Percentiles rank a stretch among this genome's conserved stretches.
These are phyloP conservation scores for Lasiodiplodia citricola DNA, from an alignment of 2,329 filamentous ascomycete genomes.

Conservation along the genomic window DNA sequence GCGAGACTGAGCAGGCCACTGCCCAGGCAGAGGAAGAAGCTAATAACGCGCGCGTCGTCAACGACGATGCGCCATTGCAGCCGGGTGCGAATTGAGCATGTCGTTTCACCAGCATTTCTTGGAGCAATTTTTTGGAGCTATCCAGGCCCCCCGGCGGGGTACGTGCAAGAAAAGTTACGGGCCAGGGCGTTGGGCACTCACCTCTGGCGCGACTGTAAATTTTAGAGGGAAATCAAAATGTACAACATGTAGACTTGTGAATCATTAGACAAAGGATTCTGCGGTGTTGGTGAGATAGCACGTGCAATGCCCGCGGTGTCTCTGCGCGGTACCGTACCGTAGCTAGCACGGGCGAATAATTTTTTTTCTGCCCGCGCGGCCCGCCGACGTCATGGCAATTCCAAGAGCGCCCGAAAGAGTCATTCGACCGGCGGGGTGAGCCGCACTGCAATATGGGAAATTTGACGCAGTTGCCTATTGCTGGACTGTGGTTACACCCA, in stretches of 20 bases:
- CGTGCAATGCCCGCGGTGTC: conserved; percentile 8
- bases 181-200: neutral
- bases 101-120: neutral
- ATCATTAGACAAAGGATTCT: neutral
- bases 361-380: conserved; percentile 13
- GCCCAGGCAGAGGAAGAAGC: neutral
- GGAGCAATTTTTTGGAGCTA: neutral
- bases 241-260: conserved; percentile 10
- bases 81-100: conserved; percentile 6
- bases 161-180: neutral
- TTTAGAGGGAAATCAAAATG: neutral
- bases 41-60: neutral
- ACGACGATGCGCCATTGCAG: neutral
- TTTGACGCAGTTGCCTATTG: conserved; percentile 10
- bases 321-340: neutral
- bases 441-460: neutral
- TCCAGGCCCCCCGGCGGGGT: neutral
- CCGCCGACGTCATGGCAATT: conserved; percentile 19
- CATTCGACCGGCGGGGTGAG: conserved; percentile 15
- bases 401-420: conserved; percentile 19
- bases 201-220: no score
- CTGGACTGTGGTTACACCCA: neutral
- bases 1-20: neutral
- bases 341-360: conserved; percentile 2
- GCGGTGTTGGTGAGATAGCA: neutral